Evolutionary conservation across 805 yeast genomes (phyloP), one percentile per base, ranked within the genome.

Genomic region (Kodamaea nitidulidarum): DNA sequence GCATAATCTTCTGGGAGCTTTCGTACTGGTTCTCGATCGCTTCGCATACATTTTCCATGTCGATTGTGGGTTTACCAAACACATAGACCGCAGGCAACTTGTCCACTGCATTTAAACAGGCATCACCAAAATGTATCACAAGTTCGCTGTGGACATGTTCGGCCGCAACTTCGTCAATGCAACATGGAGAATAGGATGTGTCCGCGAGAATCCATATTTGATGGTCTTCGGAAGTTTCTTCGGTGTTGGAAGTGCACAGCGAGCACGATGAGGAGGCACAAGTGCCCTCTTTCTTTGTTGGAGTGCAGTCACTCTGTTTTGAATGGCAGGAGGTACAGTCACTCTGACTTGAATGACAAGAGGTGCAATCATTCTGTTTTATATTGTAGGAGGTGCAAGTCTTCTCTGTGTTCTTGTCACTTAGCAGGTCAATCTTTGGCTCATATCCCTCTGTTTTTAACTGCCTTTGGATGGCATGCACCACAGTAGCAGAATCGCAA

Each of bases 121-220:
- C 91, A 55, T 88, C 95, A 2, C 98, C 98, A 60, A 90, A 87
- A 61, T 93, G 98, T 2, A 90, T 79, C 20, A 93, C 87, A 4
- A 84, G 62, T 46, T 91, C 96, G 5, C 93, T 88, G 5, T 67
- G 56, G 11, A 91, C 95, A 59, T 93, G 98, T 54, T 85, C 90
- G 1, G 96, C 95, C 0, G 98, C 98, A 18, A 91, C 95, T 54
- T 90, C 97, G 59, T 93, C 98, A 8, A 91, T 83, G 63, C 98
- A 93, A 60, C 98, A 93, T 1, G 96, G 72, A 20, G 96, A 86
- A 54, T 93, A 93, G 0, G 97, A 88, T 0, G 98, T 91, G 55
- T 93, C 98, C 0, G 98, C 98, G 26, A 93, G 64, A 12, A 91
- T 76, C 85, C 91, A 91, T 8, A 47, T 70, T 67, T 12, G 10